Base-by-base conservation (phyloP, 2,329 filamentous ascomycete species). In the Hymenoscyphus fraxineus region DNA sequence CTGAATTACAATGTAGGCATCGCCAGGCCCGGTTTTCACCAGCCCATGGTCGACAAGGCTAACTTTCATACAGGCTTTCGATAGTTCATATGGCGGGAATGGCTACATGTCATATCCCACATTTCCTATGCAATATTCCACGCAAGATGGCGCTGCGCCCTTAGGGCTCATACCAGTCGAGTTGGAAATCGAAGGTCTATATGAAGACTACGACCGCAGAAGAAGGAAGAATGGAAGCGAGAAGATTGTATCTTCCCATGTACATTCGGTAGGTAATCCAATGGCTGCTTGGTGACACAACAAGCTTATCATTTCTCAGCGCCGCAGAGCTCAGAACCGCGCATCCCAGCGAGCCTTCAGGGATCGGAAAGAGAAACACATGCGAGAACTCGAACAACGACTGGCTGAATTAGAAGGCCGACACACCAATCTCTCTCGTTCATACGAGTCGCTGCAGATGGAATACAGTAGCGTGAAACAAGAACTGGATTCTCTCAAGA, bases 311-410 rank as follows among this genome's bases (percentile, higher is more conserved):
- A 32, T 58, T 9, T 41, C 31, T 19, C 38, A 65, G 64, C 54
- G 64, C 41, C 64, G 64, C 40, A 60, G 64, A 54, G 64, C 64
- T 40, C 64, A 65, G n/a, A 65, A 65, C 41, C 61, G 64, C 57
- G 84, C 84, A 47, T 86, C 85, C 2, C 85, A 87, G 73, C 78
- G 85, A 64, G 85, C 84, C 0, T 87, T 87, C 71, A 79, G 85
- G 58, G 84, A 88, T 73, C 80, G 85, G 61, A 88, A 87, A 71
- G 85, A 89, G 71, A 85, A 88, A 73, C 83, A 87, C 66, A 87
- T 88, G 71, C 83, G 83, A 66, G 86, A 88, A 69, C 81, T 89
- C 22, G 86, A 88, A 73, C 73, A 78, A 41, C 80, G 85, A 69
- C 80, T 88, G 39, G 76, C 75, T 58, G 80, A 83, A 19, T 77